phyloP scores from a whole-genome alignment of 2,329 filamentous ascomycete genomes.

The Ciborinia camelliae region DNA sequence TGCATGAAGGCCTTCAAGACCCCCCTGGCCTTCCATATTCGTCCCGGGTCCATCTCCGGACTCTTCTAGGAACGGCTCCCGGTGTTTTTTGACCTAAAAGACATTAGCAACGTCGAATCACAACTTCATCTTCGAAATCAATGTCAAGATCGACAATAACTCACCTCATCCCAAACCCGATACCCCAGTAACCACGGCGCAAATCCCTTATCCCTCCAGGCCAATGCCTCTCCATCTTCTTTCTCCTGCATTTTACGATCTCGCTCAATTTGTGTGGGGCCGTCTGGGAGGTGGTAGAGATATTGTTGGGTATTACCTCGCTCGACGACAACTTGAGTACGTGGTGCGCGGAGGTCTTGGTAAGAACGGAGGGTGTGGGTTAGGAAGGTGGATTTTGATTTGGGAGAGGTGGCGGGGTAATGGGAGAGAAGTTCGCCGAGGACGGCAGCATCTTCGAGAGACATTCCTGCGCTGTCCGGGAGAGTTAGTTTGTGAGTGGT shows the following conservation, averaged over 20 bases:
- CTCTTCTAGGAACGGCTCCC: neutral
- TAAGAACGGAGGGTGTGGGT: conserved; percentile 47
- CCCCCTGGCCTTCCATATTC: neutral
- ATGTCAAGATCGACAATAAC: neutral
- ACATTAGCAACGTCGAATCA: neutral
- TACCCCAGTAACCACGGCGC: conserved; percentile 43
- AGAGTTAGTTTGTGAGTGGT: neutral
- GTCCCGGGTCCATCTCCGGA: neutral
- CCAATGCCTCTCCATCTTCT: conserved; percentile 40
- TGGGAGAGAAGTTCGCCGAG: conserved; percentile 53
- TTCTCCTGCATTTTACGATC: conserved; percentile 45
- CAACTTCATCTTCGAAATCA: neutral
- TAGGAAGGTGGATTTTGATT: conserved; percentile 20
- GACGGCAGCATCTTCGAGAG: conserved; percentile 57
- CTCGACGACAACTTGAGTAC: conserved; percentile 58
- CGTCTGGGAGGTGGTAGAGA: conserved; percentile 54
- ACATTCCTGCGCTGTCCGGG: conserved; percentile 50
- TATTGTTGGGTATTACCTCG: conserved; percentile 59
- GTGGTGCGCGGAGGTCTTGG: conserved; percentile 53
- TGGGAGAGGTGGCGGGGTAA: conserved; percentile 21
- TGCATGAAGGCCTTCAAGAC: neutral
- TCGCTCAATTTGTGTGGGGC: conserved; percentile 54
- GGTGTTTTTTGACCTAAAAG: neutral
- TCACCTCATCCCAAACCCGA: conserved; percentile 40
- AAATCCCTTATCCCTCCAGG: conserved; percentile 43